Evolutionary conservation across 2,329 filamentous ascomycete species (phyloP).

Genomic region (Penicillium sp.): DNA sequence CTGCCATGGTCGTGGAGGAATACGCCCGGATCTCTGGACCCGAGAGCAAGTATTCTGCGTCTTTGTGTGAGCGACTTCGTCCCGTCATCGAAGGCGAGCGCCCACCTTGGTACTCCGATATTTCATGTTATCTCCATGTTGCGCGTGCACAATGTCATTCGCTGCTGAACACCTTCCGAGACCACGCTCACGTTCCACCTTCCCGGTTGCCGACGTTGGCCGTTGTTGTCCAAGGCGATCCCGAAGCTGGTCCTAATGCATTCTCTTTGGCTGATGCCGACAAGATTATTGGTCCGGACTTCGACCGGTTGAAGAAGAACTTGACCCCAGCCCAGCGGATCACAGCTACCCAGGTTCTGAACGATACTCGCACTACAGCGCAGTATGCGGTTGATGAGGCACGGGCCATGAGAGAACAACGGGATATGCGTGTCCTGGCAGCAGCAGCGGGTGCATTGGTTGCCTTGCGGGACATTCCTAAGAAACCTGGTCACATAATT

Average conservation of each 20-base stretch:
- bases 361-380: conserved; percentile 74
- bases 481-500: conserved; percentile 90
- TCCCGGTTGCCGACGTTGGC: conserved; percentile 78
- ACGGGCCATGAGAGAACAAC: conserved; percentile 73
- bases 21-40: conserved; percentile 65
- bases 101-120: conserved; percentile 81
- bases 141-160: conserved; percentile 90
- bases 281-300: conserved; percentile 83
- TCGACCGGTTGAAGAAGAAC: conserved; percentile 83
- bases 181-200: conserved; percentile 79
- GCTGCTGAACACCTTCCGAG: conserved; percentile 86
- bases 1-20: conserved; percentile 84
- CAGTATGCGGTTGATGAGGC: conserved; percentile 77
- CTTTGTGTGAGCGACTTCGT: conserved; percentile 63
- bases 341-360: conserved; percentile 76
- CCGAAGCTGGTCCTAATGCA: conserved; percentile 86
- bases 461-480: conserved; percentile 82
- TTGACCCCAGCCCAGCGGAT: conserved; percentile 86
- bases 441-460: conserved; percentile 86
- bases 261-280: conserved; percentile 89
- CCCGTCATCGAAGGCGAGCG: conserved; percentile 80
- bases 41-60: conserved; percentile 37
- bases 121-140: conserved; percentile 86
- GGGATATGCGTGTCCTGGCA: conserved; percentile 84
- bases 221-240: conserved; percentile 90